Evolutionary conservation across 352 stramenopile species (phyloP).

Genomic region (Nannochloropsis limnetica): DNA sequence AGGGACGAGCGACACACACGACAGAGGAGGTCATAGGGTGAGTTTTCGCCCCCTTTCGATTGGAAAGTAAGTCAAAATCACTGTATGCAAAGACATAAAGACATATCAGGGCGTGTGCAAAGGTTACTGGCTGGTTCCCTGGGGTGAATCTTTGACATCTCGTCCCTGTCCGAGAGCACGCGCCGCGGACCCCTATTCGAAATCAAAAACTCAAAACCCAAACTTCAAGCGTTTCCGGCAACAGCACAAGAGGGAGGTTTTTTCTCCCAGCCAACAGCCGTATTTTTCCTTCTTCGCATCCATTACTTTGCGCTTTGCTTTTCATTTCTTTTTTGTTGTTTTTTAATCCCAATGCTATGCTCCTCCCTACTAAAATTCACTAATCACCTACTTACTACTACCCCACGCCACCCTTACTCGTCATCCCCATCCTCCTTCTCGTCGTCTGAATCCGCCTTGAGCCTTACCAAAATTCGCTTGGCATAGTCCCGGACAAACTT

Average conservation of each 20-base stretch:
- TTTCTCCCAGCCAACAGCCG: too few relatives aligned
- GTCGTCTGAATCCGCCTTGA: slow-evolving; percentile 31
- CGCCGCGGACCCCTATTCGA: too few relatives aligned
- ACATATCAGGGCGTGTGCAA: too few relatives aligned
- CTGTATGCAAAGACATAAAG: not conserved
- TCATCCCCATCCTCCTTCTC: slow-evolving; percentile 29
- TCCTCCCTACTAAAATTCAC: not conserved
- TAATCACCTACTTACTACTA: too few relatives aligned
- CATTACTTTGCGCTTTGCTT: too few relatives aligned
- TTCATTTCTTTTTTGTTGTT: too few relatives aligned
- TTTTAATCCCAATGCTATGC: not conserved
- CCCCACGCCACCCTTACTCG: not conserved
- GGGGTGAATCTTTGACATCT: too few relatives aligned
- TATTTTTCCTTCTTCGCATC: too few relatives aligned
- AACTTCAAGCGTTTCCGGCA: too few relatives aligned
- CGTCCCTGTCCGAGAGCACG: not conserved
- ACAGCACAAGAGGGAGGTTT: too few relatives aligned
- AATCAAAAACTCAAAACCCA: too few relatives aligned
- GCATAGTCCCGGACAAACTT: slow-evolving; percentile 35
- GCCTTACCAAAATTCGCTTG: not conserved
- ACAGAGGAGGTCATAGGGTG: not conserved
- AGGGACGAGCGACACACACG: not conserved
- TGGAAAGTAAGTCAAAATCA: not conserved
- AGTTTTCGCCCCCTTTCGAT: not conserved
- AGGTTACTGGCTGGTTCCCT: not conserved